Evolutionary conservation across 257 asterid genomes (phyloP), one percentile per base, ranked within the genome.

Genomic region (Fraxinus pennsylvanica): DNA sequence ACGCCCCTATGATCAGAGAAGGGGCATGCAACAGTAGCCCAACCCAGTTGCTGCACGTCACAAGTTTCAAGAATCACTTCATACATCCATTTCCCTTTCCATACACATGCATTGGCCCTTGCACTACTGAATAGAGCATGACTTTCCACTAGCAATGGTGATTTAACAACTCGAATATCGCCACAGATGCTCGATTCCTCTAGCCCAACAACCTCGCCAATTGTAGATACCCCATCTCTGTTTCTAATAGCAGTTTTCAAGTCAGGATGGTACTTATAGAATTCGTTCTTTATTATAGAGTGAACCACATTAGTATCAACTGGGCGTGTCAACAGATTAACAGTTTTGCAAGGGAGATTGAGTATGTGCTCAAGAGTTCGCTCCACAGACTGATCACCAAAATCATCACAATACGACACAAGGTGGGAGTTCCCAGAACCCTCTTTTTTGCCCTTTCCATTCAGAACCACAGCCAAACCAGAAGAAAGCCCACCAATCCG

Each of bases 1-100:
- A 92, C 99, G 75, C 99, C 99, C 84, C 85, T 88, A 77, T 88
- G 96, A 78, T 89, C 97, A 77, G 94, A 91, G 79, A 94, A 94
- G 69, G 96, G 97, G 79, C 96, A 91, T 72, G 89, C 94, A 85
- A 89, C 85, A 70, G 99, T 85, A 78, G 97, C 92, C 99, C 99
- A 94, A 76, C 99, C 99, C 77, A 94, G 80, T 91, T 92, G 99
- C 86, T 91, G 98, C 78, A 94, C 84, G 57, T 97, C 99, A 80
- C 88, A 86, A 79, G 99, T 92, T 87, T 94, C 99, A 65, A 94
- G 96, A 67, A 89, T 91, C 71, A 90, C 96, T 90, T 94, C 99
- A 80, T 92, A 94, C 99, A 94, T 94, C 99, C 99, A 94, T 83
- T 89, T 92, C 75, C 98, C 99, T 88, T 88, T 92, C 99, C 99